These are phyloP conservation scores for Lyophyllum atratum DNA, from an alignment of 768 basidiomycete species.

Conservation along the genomic window DNA sequence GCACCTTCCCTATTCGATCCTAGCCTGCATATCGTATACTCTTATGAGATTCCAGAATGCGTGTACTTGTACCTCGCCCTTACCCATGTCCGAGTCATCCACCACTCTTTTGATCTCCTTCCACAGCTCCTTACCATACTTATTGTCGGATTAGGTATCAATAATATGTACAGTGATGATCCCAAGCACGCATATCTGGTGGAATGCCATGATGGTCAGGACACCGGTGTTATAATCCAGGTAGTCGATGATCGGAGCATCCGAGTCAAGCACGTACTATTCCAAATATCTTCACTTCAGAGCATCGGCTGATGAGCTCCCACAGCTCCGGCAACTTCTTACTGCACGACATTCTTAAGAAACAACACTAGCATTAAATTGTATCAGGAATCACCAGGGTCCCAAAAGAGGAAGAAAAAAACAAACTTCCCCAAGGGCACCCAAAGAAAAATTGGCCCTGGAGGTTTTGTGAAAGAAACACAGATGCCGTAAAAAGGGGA, in stretches of 20 bases:
- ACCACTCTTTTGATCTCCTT: neutral
- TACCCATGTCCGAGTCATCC: neutral
- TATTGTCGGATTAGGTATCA: neutral
- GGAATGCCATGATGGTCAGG: neutral
- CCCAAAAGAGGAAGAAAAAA: neutral
- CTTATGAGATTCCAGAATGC: neutral
- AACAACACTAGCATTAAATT: neutral
- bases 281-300: neutral
- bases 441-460: conserved; percentile 2
- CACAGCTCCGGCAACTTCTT: neutral
- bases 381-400: conserved; percentile 5
- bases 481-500: neutral
- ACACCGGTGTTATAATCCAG: neutral
- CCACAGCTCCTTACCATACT: neutral
- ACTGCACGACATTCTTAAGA: neutral
- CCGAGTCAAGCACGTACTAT: neutral
- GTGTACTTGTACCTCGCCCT: neutral
- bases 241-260: neutral
- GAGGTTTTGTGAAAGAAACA: neutral
- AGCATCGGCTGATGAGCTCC: neutral
- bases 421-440: conserved; percentile 2
- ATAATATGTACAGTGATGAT: conserved; percentile 1
- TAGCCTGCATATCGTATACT: neutral
- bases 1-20: neutral
- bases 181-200: neutral